phyloP scores from a whole-genome alignment of 2,329 filamentous ascomycete species.

The Trichoderma pleuroti region DNA sequence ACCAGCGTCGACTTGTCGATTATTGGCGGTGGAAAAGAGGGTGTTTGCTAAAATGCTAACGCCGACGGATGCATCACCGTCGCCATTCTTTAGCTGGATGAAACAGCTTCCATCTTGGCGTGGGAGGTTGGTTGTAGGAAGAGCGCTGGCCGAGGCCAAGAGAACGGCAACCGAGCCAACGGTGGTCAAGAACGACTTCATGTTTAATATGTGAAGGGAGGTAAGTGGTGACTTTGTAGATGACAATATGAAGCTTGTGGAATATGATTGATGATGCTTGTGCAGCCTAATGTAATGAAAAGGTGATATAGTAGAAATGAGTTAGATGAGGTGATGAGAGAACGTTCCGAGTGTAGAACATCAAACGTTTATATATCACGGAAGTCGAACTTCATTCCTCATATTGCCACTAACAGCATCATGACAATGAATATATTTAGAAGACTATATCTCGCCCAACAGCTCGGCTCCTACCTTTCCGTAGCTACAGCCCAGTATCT shows the following conservation, averaged over 20 bases:
- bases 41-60: background rate
- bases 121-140: background rate
- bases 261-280: background rate
- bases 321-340: background rate
- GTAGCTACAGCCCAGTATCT: background rate
- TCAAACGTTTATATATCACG: background rate
- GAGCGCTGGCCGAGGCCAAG: background rate
- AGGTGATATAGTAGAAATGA: background rate
- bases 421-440: background rate
- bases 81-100: background rate
- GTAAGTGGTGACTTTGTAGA: rapidly evolving
- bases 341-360: background rate
- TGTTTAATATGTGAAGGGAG: background rate
- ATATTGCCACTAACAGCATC: no score
- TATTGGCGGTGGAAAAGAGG: background rate
- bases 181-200: background rate
- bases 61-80: background rate
- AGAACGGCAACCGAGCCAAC: background rate
- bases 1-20: background rate
- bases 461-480: background rate
- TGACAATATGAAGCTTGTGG: background rate
- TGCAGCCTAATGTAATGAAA: background rate
- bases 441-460: background rate
- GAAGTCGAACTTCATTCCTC: background rate
- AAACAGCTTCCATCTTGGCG: background rate